A percentile compares a stretch with the other conserved stretches of the same genome.
phyloP scores from a whole-genome alignment of 2,329 filamentous ascomycete species.

The Fusarium praegraminearum region DNA sequence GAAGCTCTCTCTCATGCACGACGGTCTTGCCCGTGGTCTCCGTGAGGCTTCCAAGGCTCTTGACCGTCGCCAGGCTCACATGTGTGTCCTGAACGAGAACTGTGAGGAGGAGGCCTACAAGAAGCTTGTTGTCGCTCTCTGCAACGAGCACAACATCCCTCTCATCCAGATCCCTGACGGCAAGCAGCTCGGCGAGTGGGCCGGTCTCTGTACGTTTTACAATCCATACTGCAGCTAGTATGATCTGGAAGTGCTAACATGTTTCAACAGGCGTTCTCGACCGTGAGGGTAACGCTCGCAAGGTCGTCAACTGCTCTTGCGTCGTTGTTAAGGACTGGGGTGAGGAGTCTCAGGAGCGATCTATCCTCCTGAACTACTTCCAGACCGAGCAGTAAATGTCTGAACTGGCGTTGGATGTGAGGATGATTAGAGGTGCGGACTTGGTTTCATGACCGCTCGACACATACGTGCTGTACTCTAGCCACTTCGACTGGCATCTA shows the following conservation, averaged over 20 bases:
- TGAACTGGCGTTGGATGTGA: slow-evolving; percentile 52
- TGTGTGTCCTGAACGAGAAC: slow-evolving; percentile 99
- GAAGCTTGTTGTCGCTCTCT: slow-evolving; percentile 99
- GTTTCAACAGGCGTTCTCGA: slow-evolving; percentile 84
- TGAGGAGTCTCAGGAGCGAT: slow-evolving; percentile 99
- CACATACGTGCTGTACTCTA: slow-evolving; percentile 60
- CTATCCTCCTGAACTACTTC: slow-evolving; percentile 99
- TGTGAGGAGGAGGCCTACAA: slow-evolving; percentile 99
- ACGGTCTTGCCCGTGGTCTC: slow-evolving; percentile 97
- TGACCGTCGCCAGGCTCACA: slow-evolving; percentile 98
- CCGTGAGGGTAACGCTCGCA: slow-evolving; percentile 98
- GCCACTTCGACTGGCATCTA: slow-evolving; percentile 61
- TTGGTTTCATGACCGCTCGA: slow-evolving; percentile 51
- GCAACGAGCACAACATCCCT: slow-evolving; percentile 99
- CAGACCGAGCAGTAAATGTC: slow-evolving; percentile 79
- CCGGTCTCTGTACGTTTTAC: slow-evolving; percentile 90
- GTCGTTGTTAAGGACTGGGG: slow-evolving; percentile 99
- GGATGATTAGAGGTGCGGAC: slow-evolving; percentile 56
- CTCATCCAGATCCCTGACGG: slow-evolving; percentile 99
- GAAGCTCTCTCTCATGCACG: slow-evolving; percentile 99
- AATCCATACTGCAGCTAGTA: background rate
- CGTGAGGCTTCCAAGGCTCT: slow-evolving; percentile 99
- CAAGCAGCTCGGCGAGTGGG: slow-evolving; percentile 99
- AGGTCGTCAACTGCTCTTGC: slow-evolving; percentile 99
- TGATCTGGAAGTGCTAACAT: slow-evolving; percentile 49